Evolutionary conservation across 1,139 yeast species (phyloP), one percentile per base, ranked within the genome.

Genomic region (Blastobotrys capitulatus): DNA sequence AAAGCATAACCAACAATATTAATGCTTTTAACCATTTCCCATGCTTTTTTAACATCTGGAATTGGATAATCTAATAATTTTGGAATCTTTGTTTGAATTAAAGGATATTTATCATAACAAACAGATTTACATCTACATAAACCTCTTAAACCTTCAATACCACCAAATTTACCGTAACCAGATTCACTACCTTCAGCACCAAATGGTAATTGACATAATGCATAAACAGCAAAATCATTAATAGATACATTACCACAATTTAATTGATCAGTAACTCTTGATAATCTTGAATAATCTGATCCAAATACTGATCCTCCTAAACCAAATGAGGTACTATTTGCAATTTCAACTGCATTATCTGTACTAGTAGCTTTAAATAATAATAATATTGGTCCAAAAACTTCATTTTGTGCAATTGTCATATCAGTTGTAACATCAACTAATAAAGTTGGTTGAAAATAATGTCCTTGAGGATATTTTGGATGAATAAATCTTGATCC

Each of bases 101-200:
- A 79, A 29, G 92, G 80, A 37, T 85, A 78, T 57, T 79, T 82
- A 67, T 92, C 97, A 74, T 79, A 84, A 51, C 96, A 89, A 5
- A 92, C 78, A 41, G 94, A 82, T 64, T 92, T 92, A 49, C 88
- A 86, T 51, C 81, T 75, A 65, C 97, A 90, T 42, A 92, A 73
- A 0, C 96, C 97, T 40, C 88, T 78, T 36, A 92, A 73, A 1
- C 97, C 98, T 73, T 92, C 98, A 64, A 85, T 95, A 37, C 98
- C 97, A 27, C 96, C 96, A 71, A 92, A 92, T 65, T 89, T 90
- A 49, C 97, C 97, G 62, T 88, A 92, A 0, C 98, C 98, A 8
- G 96, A 86, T 29, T 29, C 32, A 29, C 32, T 29, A 46, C 90
- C 92, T 59, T 84, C 84, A 31, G 79, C 79, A 27, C 98, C 98